Conservation (phyloP, 805 yeast species). For the Suhomyces emberorum region DNA sequence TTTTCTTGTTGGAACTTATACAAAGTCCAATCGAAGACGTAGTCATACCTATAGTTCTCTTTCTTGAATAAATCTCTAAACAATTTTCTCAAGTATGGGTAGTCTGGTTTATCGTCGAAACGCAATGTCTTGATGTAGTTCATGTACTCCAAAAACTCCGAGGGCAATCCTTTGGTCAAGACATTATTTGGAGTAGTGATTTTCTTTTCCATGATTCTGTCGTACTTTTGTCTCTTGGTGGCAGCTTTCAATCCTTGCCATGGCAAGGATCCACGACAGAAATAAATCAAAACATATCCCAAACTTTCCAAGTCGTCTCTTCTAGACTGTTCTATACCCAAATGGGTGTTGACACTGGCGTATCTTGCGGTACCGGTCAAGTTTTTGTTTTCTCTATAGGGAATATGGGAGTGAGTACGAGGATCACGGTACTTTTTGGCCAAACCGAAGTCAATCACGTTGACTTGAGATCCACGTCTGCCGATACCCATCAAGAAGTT, state of each 20-base stretch:
- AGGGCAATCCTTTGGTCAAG: conserved; percentile 87
- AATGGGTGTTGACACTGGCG: conserved; percentile 91
- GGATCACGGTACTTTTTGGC: conserved; percentile 95
- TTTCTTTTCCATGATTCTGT: conserved; percentile 92
- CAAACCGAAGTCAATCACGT: conserved; percentile 90
- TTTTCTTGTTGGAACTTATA: conserved; percentile 67
- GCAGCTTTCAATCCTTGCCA: conserved; percentile 99
- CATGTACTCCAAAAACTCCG: conserved; percentile 83
- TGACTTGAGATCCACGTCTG: conserved; percentile 90
- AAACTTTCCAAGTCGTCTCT: conserved; percentile 94
- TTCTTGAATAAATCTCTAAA: conserved; percentile 86
- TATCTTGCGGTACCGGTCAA: conserved; percentile 97
- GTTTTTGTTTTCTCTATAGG: conserved; percentile 93
- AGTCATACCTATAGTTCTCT: conserved; percentile 88
- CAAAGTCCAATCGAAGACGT: conserved; percentile 95
- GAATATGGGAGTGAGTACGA: conserved; percentile 89
- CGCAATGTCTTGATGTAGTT: conserved; percentile 85
- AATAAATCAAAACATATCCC: conserved; percentile 91
- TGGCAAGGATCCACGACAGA: conserved; percentile 92
- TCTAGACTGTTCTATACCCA: conserved; percentile 95
- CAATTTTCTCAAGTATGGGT: conserved; percentile 79
- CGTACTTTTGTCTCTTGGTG: conserved; percentile 94
- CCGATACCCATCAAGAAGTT: conserved; percentile 88
- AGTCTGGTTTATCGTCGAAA: conserved; percentile 96
- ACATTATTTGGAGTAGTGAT: conserved; percentile 84